Conservation (phyloP, 768 basidiomycete genomes). For the Boletus vermiculosoides region DNA sequence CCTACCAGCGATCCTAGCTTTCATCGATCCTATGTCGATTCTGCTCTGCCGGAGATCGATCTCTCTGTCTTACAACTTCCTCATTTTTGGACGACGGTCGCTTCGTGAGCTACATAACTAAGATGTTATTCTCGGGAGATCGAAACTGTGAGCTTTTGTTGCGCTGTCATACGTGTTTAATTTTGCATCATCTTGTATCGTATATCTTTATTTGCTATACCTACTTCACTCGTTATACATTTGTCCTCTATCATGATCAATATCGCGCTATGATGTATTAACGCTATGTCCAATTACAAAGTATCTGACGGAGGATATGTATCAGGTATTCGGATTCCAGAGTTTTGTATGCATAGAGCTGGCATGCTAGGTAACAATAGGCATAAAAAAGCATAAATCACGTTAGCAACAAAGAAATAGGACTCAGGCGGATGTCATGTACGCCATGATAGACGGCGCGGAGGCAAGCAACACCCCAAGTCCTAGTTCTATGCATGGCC, state of each 20-base stretch:
- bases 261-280: too few relatives aligned
- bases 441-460: too few relatives aligned
- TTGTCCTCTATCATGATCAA: not conserved
- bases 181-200: not conserved
- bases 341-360: not conserved
- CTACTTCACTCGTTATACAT: not conserved
- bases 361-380: too few relatives aligned
- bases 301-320: too few relatives aligned
- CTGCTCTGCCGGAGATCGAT: constrained; percentile 5
- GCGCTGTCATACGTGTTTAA: not conserved
- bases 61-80: constrained; percentile 10
- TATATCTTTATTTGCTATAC: not conserved
- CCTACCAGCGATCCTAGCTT: not conserved
- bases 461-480: not conserved
- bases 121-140: not conserved
- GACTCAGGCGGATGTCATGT: too few relatives aligned
- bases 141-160: not conserved
- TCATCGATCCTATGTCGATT: not conserved
- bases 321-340: too few relatives aligned
- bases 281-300: too few relatives aligned
- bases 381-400: not conserved
- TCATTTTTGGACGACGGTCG: not conserved
- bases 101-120: not conserved
- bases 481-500: not conserved
- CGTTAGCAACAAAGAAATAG: not conserved